Base-by-base conservation (phyloP, 768 basidiomycete species). In the Neoboletus magnificus region DNA sequence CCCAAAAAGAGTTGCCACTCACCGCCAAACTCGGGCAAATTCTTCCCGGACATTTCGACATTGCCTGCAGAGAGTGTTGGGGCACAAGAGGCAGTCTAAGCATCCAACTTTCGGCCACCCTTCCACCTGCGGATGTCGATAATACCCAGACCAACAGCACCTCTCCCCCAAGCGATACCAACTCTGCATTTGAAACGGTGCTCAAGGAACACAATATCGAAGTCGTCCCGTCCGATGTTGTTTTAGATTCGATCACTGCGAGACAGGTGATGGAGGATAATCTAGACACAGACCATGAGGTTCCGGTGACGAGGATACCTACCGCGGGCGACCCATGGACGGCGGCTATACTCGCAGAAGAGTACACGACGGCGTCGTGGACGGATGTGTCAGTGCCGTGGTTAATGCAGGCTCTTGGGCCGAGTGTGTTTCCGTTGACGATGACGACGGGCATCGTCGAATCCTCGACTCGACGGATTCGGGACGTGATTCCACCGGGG, bases 371-470 rank as follows among this genome's bases (percentile, higher is more conserved):
- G 1, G 55, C 46, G 0, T 69, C 69, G 15, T 71, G 69, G 69
- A 69, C 67, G 11, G 69, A 72, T 13, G 54, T 59, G 52, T 32
- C 59, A 25, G 42, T 56, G 41, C 56, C 64, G 46, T 64, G 61
- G 36, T 66, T 84, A 51, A 58, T 76, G 52, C 62, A 68, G 29
- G 50, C 82, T 36, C 67, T 89, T 4, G 88, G 86, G 0, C 81
- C 82, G 5, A 82, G 79, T 12, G 65, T 71, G 10, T 68, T 89
- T 37, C 82, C 87, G 1, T 58, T 79, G 52, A 84, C 83, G 5
- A 85, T 87, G 67, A 75, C 73, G 3, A 73, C 83, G 2, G 86
- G 84, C 13, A 68, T 87, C 48, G 82, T 86, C 50, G 89, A 91
- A 67, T 74, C 73, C 37, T 84, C 84, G 4, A 79, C 84, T 48